Evolutionary conservation across 2,329 filamentous ascomycete genomes (phyloP).

Genomic region (Penicillium olsonii): DNA sequence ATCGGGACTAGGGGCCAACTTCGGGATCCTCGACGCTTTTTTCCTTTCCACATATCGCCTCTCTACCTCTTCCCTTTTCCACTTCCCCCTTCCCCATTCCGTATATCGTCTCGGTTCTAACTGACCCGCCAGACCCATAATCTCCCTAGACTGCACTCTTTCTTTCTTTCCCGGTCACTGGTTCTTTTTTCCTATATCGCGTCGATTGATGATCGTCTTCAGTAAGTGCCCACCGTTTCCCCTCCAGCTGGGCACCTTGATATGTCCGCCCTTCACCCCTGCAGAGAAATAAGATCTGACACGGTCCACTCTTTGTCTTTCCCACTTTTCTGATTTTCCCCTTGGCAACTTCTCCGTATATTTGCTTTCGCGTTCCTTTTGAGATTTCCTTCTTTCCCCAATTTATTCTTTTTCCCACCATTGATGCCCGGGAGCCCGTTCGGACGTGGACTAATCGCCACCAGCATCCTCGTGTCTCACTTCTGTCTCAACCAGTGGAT

Average conservation of each 20-base stretch:
- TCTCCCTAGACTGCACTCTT: too few relatives aligned
- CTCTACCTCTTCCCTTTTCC: conserved; percentile 18
- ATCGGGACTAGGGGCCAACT: conserved; percentile 43
- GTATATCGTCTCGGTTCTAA: conserved; percentile 9
- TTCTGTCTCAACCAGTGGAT: conserved; percentile 30
- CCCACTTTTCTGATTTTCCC: conserved; percentile 16
- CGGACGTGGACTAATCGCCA: conserved; percentile 15
- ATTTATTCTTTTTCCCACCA: conserved; percentile 14
- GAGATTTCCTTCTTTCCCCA: conserved; percentile 24
- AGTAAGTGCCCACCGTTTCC: conserved; percentile 11
- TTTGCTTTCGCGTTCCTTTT: conserved; percentile 20
- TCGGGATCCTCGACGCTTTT: conserved; percentile 38
- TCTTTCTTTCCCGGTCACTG: background rate
- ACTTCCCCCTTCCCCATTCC: conserved; percentile 9
- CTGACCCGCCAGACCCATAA: background rate
- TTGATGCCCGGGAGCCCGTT: conserved; percentile 3
- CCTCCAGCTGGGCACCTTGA: conserved; percentile 20
- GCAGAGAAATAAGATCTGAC: conserved; percentile 26
- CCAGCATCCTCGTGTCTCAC: conserved; percentile 17
- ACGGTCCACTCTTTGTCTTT: conserved; percentile 25
- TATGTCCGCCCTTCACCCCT: conserved; percentile 24
- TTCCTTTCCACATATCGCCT: conserved; percentile 20
- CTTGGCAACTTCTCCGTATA: conserved; percentile 13
- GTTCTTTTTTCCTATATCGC: background rate
- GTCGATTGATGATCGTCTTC: background rate